phyloP scores from a whole-genome alignment of 2,329 filamentous ascomycete genomes.

The Microdochium nivale region DNA sequence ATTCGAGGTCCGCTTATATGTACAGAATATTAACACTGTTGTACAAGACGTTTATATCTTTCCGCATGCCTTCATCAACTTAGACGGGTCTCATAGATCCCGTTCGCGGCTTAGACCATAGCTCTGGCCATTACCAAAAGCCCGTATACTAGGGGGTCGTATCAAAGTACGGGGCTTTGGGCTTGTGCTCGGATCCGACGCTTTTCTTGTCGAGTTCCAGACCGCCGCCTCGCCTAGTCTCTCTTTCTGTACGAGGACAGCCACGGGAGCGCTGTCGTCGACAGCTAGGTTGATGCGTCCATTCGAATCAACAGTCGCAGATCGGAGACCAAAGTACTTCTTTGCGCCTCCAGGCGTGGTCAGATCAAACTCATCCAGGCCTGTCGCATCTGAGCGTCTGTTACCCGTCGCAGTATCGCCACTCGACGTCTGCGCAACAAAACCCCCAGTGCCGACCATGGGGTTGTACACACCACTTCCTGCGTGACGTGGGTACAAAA shows the following conservation, averaged over 20 bases:
- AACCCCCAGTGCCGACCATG: slow-evolving; percentile 46
- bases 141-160: neutral
- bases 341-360: slow-evolving; percentile 43
- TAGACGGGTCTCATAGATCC: neutral
- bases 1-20: neutral
- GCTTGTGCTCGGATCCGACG: neutral
- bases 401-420: slow-evolving; percentile 34
- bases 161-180: neutral
- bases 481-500: slow-evolving; percentile 34
- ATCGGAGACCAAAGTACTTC: slow-evolving; percentile 36
- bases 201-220: neutral
- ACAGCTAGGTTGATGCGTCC: slow-evolving; percentile 39
- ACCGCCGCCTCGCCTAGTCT: slow-evolving; percentile 15
- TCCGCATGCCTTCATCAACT: neutral
- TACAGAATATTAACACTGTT: neutral
- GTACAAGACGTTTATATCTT: neutral
- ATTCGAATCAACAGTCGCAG: slow-evolving; percentile 36
- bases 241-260: slow-evolving; percentile 38
- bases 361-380: slow-evolving; percentile 35
- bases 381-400: slow-evolving; percentile 9
- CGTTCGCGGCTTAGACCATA: neutral
- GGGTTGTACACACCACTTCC: slow-evolving; percentile 18
- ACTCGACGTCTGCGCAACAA: slow-evolving; percentile 34
- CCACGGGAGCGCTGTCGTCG: slow-evolving; percentile 26
- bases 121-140: neutral